Evolutionary conservation across 2,329 filamentous ascomycete genomes (phyloP), one percentile per base, ranked within the genome.

Genomic region (Trichoderma semiorbis): DNA sequence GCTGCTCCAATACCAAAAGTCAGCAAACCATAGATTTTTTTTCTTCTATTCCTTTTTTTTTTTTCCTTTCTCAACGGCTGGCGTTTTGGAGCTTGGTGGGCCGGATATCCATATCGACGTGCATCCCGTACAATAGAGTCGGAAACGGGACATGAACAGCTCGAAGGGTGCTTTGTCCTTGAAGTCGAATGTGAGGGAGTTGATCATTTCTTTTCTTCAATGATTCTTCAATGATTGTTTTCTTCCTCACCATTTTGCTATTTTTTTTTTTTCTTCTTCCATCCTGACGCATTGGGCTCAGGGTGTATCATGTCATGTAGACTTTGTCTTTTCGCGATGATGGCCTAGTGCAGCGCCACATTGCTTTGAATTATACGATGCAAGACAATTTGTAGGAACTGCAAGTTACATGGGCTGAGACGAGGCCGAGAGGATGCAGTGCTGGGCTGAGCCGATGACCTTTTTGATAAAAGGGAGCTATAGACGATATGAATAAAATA

Each of bases 41-140:
- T 55, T 24, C 10, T 24, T 12, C 30, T 26, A 7, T 21, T 11
- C 11, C 18, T 5, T 18, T 7, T 71, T 18, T 12, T 26, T 36
- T 14, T 10, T 30, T 30, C 6, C 6, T 36, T 26, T 43, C 47
- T 21, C n/a, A 43, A 36, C 18, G 58, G 47, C 58, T 61, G 71
- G 71, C 66, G 71, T 72, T 72, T 24, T 26, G 67, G 71, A 70
- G 50, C 39, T 58, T 18, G 70, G 70, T 53, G 10, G 70, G 70
- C 64, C 63, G 34, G 70, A 62, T 68, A 55, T 72, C 47, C 16
- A 47, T 55, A 30, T 47, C 18, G 57, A 36, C 32, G 39, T 39
- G 43, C 39, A 63, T 47, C 36, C 43, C 30, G 21, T 63, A 24
- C 18, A 36, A 55, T 18, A 39, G 32, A 63, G 36, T 34, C 55